Conservation (phyloP, 140 eudicot species). For the Oenanthe javanica region DNA sequence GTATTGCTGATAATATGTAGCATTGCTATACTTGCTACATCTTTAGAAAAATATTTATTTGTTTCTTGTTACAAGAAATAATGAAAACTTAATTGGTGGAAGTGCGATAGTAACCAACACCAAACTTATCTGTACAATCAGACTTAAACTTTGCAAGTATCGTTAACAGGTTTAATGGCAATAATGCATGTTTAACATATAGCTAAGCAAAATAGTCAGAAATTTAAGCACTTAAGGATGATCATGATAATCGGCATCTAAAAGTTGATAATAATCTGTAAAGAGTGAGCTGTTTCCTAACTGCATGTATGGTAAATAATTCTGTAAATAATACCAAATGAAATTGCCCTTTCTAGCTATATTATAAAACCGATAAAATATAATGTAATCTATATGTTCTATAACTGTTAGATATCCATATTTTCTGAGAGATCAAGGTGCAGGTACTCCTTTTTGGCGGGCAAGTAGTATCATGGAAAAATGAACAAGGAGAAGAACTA, state of each 20-base stretch:
- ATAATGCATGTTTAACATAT: neutral
- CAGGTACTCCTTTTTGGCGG: slow-evolving; percentile 63
- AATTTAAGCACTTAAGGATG: neutral
- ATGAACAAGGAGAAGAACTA: slow-evolving; percentile 46
- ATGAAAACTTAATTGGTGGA: too few species aligned
- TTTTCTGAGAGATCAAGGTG: neutral
- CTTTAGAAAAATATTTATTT: neutral
- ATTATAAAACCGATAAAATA: too few species aligned
- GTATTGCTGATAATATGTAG: neutral
- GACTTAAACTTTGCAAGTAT: neutral
- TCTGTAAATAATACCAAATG: neutral
- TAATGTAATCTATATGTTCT: neutral
- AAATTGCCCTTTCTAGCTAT: neutral
- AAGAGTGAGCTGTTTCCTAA: neutral
- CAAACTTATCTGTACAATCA: neutral
- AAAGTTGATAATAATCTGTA: neutral
- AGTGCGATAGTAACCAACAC: neutral
- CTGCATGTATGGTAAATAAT: neutral
- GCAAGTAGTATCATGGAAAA: slow-evolving; percentile 63
- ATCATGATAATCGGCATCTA: neutral
- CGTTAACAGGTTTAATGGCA: neutral
- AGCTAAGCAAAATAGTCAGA: neutral
- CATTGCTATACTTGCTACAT: neutral
- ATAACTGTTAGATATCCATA: neutral
- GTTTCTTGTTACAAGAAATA: too few species aligned